Conservation (phyloP, 2,329 filamentous ascomycete genomes). For the Aspergillus sp. region DNA sequence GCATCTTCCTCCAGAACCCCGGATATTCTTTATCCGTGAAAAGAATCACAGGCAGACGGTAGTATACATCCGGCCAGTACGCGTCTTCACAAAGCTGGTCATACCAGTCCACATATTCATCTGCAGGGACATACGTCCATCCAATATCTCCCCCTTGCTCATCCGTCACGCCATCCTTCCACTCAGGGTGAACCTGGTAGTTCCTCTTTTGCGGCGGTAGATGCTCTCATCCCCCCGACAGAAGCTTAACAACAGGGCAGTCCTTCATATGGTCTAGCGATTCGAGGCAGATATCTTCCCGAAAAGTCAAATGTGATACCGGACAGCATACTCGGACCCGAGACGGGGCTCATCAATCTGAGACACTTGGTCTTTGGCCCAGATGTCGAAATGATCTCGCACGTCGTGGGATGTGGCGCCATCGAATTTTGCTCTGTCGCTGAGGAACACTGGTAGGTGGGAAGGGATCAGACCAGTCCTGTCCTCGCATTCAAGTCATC, state of each 20-base stretch:
- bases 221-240: not conserved
- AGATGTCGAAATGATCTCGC: not conserved
- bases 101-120: not conserved
- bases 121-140: not conserved
- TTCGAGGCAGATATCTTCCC: not conserved
- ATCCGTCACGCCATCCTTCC: not conserved
- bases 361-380: not conserved
- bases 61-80: too few species aligned
- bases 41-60: too few species aligned
- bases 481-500: not conserved
- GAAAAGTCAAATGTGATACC: not conserved
- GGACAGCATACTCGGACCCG: not conserved
- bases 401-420: not conserved
- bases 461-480: not conserved
- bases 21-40: too few species aligned
- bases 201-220: not conserved
- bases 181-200: not conserved
- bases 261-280: not conserved
- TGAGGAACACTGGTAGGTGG: not conserved
- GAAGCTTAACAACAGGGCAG: not conserved
- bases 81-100: too few species aligned
- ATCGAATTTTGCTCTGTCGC: not conserved
- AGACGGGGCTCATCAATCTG: not conserved
- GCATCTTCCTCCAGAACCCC: too few species aligned
- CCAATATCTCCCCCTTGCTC: not conserved